These are phyloP conservation scores for Lachnellula arida DNA, from an alignment of 2,329 filamentous ascomycete genomes.

Conservation along the genomic window DNA sequence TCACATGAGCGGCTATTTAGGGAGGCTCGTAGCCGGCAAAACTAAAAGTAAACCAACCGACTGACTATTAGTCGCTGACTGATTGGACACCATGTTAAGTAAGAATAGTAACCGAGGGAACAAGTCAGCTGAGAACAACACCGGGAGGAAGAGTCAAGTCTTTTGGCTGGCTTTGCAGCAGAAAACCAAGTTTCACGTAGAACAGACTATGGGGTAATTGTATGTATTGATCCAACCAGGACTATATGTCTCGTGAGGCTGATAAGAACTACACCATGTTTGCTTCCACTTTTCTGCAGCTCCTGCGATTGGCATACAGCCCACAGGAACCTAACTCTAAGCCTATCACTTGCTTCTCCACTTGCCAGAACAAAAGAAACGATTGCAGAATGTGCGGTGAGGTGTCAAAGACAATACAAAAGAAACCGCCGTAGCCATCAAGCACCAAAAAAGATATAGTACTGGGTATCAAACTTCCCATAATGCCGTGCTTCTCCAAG, in stretches of 20 bases:
- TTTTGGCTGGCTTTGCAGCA: not conserved
- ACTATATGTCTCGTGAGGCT: not conserved
- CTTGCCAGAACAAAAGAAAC: constrained; percentile 18
- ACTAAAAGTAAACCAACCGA: no score
- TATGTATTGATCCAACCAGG: not conserved
- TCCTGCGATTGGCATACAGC: not conserved
- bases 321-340: not conserved
- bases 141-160: no score
- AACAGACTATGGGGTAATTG: not conserved
- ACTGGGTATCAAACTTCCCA: not conserved
- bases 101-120: no score
- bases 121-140: no score
- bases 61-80: no score
- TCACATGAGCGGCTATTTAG: no score
- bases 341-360: not conserved
- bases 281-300: not conserved
- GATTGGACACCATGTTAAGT: no score
- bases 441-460: not conserved
- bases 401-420: constrained; percentile 15
- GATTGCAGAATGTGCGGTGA: constrained; percentile 28
- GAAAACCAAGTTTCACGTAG: not conserved
- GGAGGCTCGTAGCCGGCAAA: no score
- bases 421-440: constrained; percentile 1
- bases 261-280: not conserved
- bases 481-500: not conserved